These are phyloP conservation scores for Pythium plurisporium DNA, from an alignment of 352 stramenopile genomes.

Conservation along the genomic window DNA sequence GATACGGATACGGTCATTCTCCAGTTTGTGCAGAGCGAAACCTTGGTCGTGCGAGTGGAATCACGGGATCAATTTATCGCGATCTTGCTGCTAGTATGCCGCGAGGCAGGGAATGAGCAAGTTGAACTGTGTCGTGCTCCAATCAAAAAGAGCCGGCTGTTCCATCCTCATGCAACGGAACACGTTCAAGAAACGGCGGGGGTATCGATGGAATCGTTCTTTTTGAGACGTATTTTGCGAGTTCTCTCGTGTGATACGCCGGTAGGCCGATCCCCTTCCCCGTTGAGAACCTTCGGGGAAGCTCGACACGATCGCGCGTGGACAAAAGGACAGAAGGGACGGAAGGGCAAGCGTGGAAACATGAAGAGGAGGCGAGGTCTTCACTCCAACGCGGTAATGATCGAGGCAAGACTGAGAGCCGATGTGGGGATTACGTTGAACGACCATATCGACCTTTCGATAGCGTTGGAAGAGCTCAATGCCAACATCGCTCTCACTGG, in stretches of 20 bases:
- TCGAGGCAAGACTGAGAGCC: constrained; percentile 39
- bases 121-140: constrained; percentile 34
- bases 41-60: constrained; percentile 47
- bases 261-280: background rate
- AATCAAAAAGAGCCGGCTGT: constrained; percentile 53
- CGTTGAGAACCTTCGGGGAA: background rate
- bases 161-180: constrained; percentile 47
- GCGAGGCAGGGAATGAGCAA: constrained; percentile 53
- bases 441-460: constrained; percentile 12
- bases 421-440: constrained; percentile 25
- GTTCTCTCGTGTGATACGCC: constrained; percentile 1
- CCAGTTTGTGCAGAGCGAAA: constrained; percentile 62
- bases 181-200: constrained; percentile 23
- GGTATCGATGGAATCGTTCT: constrained; percentile 45
- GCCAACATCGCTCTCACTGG: constrained; percentile 19
- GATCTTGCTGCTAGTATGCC: constrained; percentile 52
- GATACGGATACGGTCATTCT: constrained; percentile 52
- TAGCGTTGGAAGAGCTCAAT: constrained; percentile 24
- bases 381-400: constrained; percentile 9
- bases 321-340: background rate
- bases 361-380: background rate
- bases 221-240: constrained; percentile 48
- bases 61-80: constrained; percentile 61
- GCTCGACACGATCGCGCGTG: background rate
- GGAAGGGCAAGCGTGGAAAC: background rate